Conservation (phyloP, 2,329 filamentous ascomycete species). For the Nectriaceae sp. region DNA sequence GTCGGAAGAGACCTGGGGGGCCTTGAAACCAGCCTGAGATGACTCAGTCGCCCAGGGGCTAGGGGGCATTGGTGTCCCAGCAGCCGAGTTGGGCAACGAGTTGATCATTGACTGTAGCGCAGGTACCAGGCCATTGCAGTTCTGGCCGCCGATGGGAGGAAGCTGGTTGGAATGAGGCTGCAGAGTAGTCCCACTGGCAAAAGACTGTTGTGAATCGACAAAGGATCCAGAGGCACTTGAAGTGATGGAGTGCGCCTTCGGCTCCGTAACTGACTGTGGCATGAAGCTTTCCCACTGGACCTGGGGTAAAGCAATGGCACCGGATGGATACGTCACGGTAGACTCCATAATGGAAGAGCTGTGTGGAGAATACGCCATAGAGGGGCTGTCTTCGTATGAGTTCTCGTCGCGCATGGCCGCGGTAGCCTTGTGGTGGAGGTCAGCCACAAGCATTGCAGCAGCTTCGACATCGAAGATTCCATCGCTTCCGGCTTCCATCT, state of each 20-base stretch:
- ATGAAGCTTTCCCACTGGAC: conserved; percentile 93
- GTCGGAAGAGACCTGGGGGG: conserved; percentile 81
- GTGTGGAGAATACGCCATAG: conserved; percentile 73
- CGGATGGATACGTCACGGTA: conserved; percentile 73
- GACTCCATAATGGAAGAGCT: conserved; percentile 75
- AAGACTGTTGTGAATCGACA: conserved; percentile 67
- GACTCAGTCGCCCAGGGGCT: conserved; percentile 70
- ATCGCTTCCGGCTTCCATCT: conserved; percentile 89
- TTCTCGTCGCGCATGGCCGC: conserved; percentile 62
- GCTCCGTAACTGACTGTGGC: conserved; percentile 66
- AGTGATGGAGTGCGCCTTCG: conserved; percentile 74
- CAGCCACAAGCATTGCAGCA: conserved; percentile 97
- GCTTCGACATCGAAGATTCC: conserved; percentile 94
- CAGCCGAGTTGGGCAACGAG: conserved; percentile 71
- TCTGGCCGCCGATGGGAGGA: conserved; percentile 68
- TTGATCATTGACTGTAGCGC: conserved; percentile 72
- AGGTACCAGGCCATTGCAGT: conserved; percentile 60
- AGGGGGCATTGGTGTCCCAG: conserved; percentile 71
- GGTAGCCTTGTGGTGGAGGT: conserved; percentile 94
- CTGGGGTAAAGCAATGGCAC: conserved; percentile 79
- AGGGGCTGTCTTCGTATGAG: conserved; percentile 57
- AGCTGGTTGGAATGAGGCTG: conserved; percentile 64
- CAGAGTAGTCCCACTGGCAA: conserved; percentile 57
- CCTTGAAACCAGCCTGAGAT: conserved; percentile 66
- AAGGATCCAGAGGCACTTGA: conserved; percentile 67